phyloP scores from a whole-genome alignment of 352 stramenopile genomes.

The Pythium aphanidermatum region DNA sequence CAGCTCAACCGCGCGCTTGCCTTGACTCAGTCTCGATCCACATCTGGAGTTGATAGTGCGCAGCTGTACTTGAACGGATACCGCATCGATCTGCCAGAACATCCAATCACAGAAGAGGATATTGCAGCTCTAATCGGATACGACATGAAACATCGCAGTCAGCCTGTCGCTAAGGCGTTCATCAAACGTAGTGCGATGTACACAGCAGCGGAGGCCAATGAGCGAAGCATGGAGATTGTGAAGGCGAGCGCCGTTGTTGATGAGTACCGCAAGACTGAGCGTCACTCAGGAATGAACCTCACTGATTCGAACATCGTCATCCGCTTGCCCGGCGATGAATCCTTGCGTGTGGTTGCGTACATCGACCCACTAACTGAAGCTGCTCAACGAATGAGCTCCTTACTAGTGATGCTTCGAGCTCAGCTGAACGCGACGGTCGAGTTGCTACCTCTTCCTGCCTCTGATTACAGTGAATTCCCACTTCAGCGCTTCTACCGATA shows the following conservation, averaged over 20 bases:
- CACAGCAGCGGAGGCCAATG: conserved; percentile 41
- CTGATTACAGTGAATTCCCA: conserved; percentile 83
- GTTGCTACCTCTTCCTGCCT: conserved; percentile 49
- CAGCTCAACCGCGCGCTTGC: conserved; percentile 39
- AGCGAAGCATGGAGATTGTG: conserved; percentile 61
- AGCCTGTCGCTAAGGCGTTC: conserved; percentile 63
- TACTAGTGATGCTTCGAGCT: conserved; percentile 73
- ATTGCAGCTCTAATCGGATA: conserved; percentile 56
- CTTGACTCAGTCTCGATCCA: conserved; percentile 18
- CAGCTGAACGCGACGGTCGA: conserved; percentile 74
- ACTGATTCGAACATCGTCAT: conserved; percentile 32
- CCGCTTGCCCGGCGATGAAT: conserved; percentile 33
- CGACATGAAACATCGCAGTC: conserved; percentile 64
- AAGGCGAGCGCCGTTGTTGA: conserved; percentile 78
- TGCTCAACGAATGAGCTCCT: conserved; percentile 82
- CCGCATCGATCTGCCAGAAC: conserved; percentile 42
- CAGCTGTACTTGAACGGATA: conserved; percentile 72
- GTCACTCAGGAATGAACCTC: conserved; percentile 28
- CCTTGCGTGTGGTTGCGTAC: conserved; percentile 67
- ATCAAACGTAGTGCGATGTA: conserved; percentile 52
- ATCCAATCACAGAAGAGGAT: conserved; percentile 55
- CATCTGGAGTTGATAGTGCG: conserved; percentile 24
- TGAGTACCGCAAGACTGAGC: conserved; percentile 52
- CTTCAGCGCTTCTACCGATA: conserved; percentile 93
- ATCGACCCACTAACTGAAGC: conserved; percentile 89